These are phyloP conservation scores for Monsonia emarginata DNA, from an alignment of 441 rosid species.

Conservation along the genomic window DNA sequence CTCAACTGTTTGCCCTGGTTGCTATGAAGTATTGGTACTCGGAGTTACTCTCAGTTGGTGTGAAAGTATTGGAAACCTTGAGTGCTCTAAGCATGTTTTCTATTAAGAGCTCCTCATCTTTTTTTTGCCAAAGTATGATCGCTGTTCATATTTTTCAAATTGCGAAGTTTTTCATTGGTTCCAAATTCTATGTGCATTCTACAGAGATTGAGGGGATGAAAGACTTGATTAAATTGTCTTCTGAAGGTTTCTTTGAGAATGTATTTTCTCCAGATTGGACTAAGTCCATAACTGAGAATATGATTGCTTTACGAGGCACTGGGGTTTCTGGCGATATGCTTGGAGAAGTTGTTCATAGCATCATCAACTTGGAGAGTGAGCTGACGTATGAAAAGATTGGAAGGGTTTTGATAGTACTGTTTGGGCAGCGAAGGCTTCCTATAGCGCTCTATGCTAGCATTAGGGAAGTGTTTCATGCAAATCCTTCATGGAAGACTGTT, in stretches of 20 bases:
- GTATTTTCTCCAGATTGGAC: conserved; percentile 32
- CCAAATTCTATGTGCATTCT: conserved; percentile 6
- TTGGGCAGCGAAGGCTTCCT: conserved; percentile 25
- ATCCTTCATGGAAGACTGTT: conserved; percentile 23
- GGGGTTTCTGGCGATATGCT: conserved; percentile 19
- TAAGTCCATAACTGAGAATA: conserved; percentile 21
- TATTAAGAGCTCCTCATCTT: conserved; percentile 12
- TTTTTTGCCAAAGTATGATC: conserved; percentile 19
- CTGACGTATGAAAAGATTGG: conserved; percentile 33
- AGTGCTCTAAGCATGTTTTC: conserved; percentile 16
- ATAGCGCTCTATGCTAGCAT: conserved; percentile 13
- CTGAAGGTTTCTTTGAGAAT: conserved; percentile 15
- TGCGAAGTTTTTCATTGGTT: conserved; percentile 27
- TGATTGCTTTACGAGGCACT: conserved; percentile 27
- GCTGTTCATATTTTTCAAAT: conserved; percentile 22
- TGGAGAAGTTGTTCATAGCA: conserved; percentile 15
- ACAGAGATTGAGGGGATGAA: conserved; percentile 1
- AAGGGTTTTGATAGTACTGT: conserved; percentile 23
- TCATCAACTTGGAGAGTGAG: conserved; percentile 5
- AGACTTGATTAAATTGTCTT: conserved; percentile 16
- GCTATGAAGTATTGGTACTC: conserved; percentile 31
- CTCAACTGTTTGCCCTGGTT: conserved; percentile 24
- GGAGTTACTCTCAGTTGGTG: conserved; percentile 34
- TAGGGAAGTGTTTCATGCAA: conserved; percentile 10
- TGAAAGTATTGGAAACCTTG: conserved; percentile 28